Evolutionary conservation across 805 yeast genomes (phyloP), one percentile per base, ranked within the genome.

Genomic region (Cyberlindnera euphorbiiphila): DNA sequence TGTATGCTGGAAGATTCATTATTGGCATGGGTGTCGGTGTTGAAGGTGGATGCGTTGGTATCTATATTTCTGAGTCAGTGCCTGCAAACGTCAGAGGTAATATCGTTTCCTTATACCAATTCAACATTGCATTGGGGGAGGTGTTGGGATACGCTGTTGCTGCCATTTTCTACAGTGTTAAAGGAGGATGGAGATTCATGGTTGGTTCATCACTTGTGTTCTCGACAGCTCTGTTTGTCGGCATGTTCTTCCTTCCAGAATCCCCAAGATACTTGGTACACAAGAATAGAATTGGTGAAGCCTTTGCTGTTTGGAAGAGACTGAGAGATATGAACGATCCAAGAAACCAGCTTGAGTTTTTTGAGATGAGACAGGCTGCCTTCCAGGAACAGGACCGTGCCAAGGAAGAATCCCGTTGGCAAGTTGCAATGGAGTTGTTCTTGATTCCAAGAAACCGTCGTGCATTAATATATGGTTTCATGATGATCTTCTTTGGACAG

Each of bases 1-100:
- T 82, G 68, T 68, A 69, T 59, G 78, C 78, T 39, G 74, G 81
- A 53, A 69, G 84, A 51, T 72, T 77, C 47, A 52, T 77, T 37
- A 61, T 78, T 25, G 85, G 85, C 42, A 57, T 75, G 25, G 85
- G 84, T 50, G 72, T 78, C 37, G 85, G 85, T 43, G 66, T 78
- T 31, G 84, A 77, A 57, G 79, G 81, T 53, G 81, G 80, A 31
- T 69, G 76, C 51, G 79, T 78, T 46, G 78, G 79, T 49, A 70
- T 76, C 37, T 78, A 77, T 51, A 73, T 78, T 36, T 68, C 81
- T 18, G 85, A 79, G 51, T 71, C 74, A 37, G 76, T 73, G 20
- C 82, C 82, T 9, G 68, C 80, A 1, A 54, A 54, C n/a, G 66
- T 71, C 19, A 67, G 85, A 46, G 85, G 85, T 48, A 71, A 68